Evolutionary conservation across 805 yeast genomes (phyloP).

Genomic region (Isabelozyma gotoi): DNA sequence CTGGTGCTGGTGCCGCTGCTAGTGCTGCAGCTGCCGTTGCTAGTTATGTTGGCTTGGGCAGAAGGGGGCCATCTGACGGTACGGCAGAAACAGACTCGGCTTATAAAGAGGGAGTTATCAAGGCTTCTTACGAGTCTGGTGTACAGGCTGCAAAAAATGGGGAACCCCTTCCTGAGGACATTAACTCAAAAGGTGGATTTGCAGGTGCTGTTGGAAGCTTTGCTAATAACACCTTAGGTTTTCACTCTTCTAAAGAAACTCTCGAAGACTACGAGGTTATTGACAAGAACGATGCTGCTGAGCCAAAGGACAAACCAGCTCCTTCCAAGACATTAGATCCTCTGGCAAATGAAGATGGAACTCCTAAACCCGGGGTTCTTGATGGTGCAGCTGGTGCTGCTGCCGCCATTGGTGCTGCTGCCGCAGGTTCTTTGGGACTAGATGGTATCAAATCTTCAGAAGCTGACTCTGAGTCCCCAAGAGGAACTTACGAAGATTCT

Average conservation of each 20-base stretch:
- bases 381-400: constrained; percentile 15
- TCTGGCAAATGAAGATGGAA: constrained; percentile 1
- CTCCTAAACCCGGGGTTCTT: constrained; percentile 9
- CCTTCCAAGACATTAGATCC: background rate
- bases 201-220: constrained; percentile 2
- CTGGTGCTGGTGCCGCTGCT: constrained; percentile 10
- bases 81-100: constrained; percentile 7
- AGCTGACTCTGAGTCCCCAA: background rate
- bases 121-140: constrained; percentile 20
- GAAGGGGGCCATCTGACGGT: constrained; percentile 2
- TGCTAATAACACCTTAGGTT: constrained; percentile 6
- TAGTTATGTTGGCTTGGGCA: constrained; percentile 9
- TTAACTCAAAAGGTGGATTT: constrained; percentile 1
- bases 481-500: background rate
- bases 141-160: background rate
- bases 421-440: constrained; percentile 3
- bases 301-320: too few species aligned
- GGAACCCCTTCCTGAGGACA: background rate
- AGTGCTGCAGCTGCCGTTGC: constrained; percentile 12
- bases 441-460: constrained; percentile 1
- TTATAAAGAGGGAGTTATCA: constrained; percentile 15
- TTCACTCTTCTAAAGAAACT: constrained; percentile 3
- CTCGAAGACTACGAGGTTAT: constrained; percentile 2
- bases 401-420: constrained; percentile 9
- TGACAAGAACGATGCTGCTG: background rate